These are phyloP conservation scores for Pleurotus platypus DNA, from an alignment of 768 basidiomycete species.

Conservation along the genomic window DNA sequence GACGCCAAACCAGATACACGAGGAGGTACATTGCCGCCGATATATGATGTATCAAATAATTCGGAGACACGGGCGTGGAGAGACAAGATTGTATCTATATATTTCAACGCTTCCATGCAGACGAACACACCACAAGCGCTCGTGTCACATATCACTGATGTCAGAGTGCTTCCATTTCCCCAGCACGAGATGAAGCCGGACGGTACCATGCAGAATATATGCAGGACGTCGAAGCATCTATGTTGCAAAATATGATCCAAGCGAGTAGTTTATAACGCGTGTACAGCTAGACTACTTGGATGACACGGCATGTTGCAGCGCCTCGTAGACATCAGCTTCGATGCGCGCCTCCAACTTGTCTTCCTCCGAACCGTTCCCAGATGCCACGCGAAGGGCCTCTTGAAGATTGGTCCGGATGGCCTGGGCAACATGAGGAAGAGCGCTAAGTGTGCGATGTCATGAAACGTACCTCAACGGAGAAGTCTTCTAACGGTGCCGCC, in stretches of 20 bases:
- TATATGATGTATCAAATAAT: too few species aligned
- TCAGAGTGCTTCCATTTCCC: too few species aligned
- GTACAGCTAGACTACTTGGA: conserved; percentile 6
- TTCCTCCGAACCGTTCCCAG: conserved; percentile 85
- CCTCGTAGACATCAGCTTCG: conserved; percentile 96
- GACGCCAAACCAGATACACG: too few species aligned
- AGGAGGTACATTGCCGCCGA: too few species aligned
- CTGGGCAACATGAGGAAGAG: conserved; percentile 37
- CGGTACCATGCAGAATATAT: too few species aligned
- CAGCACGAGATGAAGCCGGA: too few species aligned
- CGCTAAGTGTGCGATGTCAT: not conserved
- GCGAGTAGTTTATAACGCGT: not conserved
- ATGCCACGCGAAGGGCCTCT: conserved; percentile 79
- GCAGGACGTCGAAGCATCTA: too few species aligned
- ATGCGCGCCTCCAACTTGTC: conserved; percentile 92
- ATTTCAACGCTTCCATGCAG: too few species aligned
- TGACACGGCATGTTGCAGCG: conserved; percentile 81
- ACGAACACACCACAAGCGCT: too few species aligned
- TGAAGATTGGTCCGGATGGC: conserved; percentile 86
- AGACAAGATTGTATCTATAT: too few species aligned
- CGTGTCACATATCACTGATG: too few species aligned
- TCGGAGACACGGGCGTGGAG: too few species aligned
- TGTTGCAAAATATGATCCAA: not conserved
- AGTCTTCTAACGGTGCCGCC: conserved; percentile 87
- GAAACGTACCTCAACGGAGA: conserved; percentile 78